A percentile compares a stretch with the other conserved stretches of the same genome.
These are phyloP conservation scores for Xylaria sp. DNA, from an alignment of 2,329 filamentous ascomycete species.

Conservation along the genomic window DNA sequence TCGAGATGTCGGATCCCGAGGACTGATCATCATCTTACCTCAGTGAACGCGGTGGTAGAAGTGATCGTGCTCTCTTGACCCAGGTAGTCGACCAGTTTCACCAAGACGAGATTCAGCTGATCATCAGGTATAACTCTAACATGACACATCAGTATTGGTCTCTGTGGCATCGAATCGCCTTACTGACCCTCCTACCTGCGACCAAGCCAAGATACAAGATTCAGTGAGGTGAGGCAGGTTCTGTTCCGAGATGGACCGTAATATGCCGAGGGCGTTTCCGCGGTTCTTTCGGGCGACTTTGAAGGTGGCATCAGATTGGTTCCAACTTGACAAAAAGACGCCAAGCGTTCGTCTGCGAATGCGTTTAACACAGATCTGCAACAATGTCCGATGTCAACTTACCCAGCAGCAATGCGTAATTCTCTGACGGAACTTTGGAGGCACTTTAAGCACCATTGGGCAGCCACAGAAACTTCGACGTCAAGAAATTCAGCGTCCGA, in stretches of 20 bases:
- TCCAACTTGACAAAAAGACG: constrained; percentile 62
- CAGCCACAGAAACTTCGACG: constrained; percentile 67
- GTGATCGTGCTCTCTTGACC: constrained; percentile 81
- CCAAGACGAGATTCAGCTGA: constrained; percentile 82
- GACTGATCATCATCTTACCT: constrained; percentile 52
- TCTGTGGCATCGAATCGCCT: not conserved
- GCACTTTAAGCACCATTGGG: constrained; percentile 80
- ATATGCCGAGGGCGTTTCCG: constrained; percentile 67
- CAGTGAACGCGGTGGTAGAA: constrained; percentile 80
- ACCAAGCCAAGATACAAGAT: constrained; percentile 82
- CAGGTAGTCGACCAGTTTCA: constrained; percentile 83
- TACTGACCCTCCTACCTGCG: constrained; percentile 72
- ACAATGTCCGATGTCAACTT: constrained; percentile 33
- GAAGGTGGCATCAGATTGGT: constrained; percentile 33
- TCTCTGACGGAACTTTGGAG: constrained; percentile 85
- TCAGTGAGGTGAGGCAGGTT: constrained; percentile 72
- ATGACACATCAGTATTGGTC: constrained; percentile 9
- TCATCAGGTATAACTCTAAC: constrained; percentile 71
- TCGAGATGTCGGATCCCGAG: not conserved
- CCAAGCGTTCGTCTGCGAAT: constrained; percentile 61
- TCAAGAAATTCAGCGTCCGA: constrained; percentile 62
- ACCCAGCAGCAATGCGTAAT: constrained; percentile 79
- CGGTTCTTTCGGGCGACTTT: constrained; percentile 65
- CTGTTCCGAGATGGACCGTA: constrained; percentile 73
- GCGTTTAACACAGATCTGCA: constrained; percentile 23